Evolutionary conservation across 2,329 filamentous ascomycete genomes (phyloP), one percentile per base, ranked within the genome.

Genomic region (Dothistroma septosporum): DNA sequence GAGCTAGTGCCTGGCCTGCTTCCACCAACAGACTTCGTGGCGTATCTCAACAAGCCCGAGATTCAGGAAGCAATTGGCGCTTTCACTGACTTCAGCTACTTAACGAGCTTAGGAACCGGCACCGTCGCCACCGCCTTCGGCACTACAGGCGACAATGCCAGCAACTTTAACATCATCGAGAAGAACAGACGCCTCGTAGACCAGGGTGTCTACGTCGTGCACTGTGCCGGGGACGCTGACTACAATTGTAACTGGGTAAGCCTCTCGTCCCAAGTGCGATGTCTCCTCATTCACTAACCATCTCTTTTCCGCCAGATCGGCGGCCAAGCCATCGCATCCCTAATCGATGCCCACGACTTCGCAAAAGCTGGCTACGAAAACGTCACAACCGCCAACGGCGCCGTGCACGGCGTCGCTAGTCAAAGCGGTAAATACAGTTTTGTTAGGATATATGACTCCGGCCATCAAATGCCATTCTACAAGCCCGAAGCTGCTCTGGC

Each of bases 31-130:
- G 50, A n/a, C 37, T 84, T 80, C 71, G 72, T 75, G 12, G 71
- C 74, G 11, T 88, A 86, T 68, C 77, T 88, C 41, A 87, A 87
- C 73, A 78, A 75, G 2, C 75, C 79, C 0, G 69, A 75, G 9
- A 78, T 86, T 1, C 83, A 83, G 64, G 67, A 74, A 11, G 84
- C 83, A 0, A 80, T 87, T 59, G 85, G 85, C 14, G 85, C 82
- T 0, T 83, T 75, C 66, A 78, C 79, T 57, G 88, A 87, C 69
- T 88, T 82, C 74, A 82, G 82, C 4, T 71, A 73, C 4, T 74
- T 71, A 3, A 79, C 77, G 58, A 78, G 72, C 61, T 87, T 82
- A 72, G 82, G 82, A 4, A 69, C 71, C 1, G 77, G 71, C 58
- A 74, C 77, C 0, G 80, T 83, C 1, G 68, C 68, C 31, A 66